Evolutionary conservation across 345 rosid species (phyloP).

Genomic region (Durio zibethinus): DNA sequence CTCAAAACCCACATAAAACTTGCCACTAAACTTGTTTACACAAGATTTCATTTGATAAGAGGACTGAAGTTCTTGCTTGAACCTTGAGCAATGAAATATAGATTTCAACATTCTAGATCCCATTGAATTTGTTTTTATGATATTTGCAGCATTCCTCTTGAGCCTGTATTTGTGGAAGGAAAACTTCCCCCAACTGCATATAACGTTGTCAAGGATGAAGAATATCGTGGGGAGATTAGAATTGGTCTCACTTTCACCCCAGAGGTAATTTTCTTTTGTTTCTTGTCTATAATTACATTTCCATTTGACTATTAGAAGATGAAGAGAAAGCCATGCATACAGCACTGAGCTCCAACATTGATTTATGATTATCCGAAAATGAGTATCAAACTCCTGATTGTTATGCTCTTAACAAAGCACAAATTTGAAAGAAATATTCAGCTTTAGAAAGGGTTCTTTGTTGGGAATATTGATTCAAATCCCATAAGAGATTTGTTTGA

Average conservation of each 20-base stretch:
- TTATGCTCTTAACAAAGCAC: not conserved
- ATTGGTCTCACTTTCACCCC: slow-evolving; percentile 62
- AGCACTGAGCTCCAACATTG: not conserved
- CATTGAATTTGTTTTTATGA: not conserved
- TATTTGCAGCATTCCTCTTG: slow-evolving; percentile 55
- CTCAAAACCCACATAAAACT: not conserved
- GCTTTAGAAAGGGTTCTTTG: not conserved
- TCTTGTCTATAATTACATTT: not conserved
- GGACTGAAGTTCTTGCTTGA: not conserved
- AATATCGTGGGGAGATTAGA: slow-evolving; percentile 63
- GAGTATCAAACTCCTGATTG: not conserved
- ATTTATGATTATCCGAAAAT: not conserved
- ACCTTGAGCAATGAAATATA: not conserved
- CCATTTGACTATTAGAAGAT: not conserved
- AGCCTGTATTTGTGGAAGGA: slow-evolving; percentile 57
- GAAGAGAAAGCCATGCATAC: not conserved
- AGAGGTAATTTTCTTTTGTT: slow-evolving; percentile 30
- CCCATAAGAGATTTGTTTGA: too few relatives aligned
- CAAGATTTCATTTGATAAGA: not conserved
- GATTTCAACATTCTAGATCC: not conserved
- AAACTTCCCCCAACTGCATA: slow-evolving; percentile 49
- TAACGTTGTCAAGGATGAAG: slow-evolving; percentile 69
- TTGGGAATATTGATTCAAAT: too few relatives aligned
- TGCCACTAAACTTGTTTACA: not conserved
- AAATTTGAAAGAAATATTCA: not conserved